Evolutionary conservation across 768 basidiomycete genomes (phyloP).

Genomic region (Boletus pseudopeckii): DNA sequence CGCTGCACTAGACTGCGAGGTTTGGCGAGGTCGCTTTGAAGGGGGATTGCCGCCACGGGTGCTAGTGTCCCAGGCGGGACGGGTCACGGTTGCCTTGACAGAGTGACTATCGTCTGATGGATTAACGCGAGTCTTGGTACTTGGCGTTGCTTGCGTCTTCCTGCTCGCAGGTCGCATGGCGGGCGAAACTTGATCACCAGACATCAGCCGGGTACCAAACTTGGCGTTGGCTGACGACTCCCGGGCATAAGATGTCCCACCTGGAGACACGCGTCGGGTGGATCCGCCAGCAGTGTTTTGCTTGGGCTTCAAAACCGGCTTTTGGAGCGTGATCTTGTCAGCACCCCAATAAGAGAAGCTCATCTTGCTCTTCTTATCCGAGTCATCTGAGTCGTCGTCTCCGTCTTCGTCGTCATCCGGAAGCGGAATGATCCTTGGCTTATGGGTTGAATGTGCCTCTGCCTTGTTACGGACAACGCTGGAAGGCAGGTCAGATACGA

Average conservation of each 20-base stretch:
- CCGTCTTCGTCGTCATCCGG: conserved; percentile 60
- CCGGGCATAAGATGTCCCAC: conserved; percentile 58
- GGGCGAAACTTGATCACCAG: conserved; percentile 47
- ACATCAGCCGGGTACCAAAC: conserved; percentile 80
- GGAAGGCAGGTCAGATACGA: conserved; percentile 8
- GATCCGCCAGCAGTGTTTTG: conserved; percentile 33
- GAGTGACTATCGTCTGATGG: conserved; percentile 64
- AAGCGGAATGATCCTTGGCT: conserved; percentile 66
- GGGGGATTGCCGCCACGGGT: conserved; percentile 42
- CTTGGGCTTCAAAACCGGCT: conserved; percentile 58
- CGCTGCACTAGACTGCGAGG: conserved; percentile 67
- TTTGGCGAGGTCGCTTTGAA: conserved; percentile 64
- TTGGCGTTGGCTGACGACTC: conserved; percentile 91
- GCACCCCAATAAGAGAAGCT: conserved; percentile 94
- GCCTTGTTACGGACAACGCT: conserved; percentile 72
- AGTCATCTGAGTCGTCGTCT: conserved; percentile 80
- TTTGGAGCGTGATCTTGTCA: conserved; percentile 85
- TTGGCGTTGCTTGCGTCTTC: conserved; percentile 43
- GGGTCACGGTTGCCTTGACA: conserved; percentile 69
- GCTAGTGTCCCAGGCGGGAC: conserved; percentile 71
- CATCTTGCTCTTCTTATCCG: conserved; percentile 89
- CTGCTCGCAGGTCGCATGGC: conserved; percentile 60
- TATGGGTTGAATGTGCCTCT: conserved; percentile 52
- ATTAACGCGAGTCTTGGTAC: conserved; percentile 45
- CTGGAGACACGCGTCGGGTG: conserved; percentile 40